Base-by-base conservation (phyloP, 1,284 basidiomycete genomes). In the Microbotryum violaceum region DNA sequence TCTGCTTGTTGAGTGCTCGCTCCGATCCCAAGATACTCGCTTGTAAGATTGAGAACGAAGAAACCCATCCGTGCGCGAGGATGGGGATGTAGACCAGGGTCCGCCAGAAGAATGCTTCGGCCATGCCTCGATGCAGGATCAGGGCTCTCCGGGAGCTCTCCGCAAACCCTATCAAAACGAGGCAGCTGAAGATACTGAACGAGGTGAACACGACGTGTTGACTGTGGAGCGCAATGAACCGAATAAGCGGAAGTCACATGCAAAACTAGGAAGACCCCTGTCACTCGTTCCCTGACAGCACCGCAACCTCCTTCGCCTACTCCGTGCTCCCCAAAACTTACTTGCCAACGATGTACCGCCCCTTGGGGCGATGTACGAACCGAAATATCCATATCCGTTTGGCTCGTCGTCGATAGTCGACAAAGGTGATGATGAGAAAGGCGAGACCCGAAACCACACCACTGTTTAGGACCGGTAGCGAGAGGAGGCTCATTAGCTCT, bases 321-420 rank as follows among this genome's bases (percentile, higher is more conserved):
- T 16, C 14, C 14, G 37, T 16, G 37, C 37, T 37, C 37, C 12
- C 14, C 12, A 12, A 5, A 4, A 54, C 62, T 5, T 25, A 62
- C 61, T 63, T 63, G 23, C 58, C 62, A 29, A 63, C 58, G 29
- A 63, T 50, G 50, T 56, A 63, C 2, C 57, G 48, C 8, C 62
- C 62, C 27, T 60, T 60, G 1, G 57, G 33, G 3, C 62, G 53
- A 2, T 20, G 47, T 1, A 63, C 62, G 46, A 63, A 50, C 3
- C 50, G 25, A 54, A 54, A 63, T 8, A 63, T 49, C 62, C 62
- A 63, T 25, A 56, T 45, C 1, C 31, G 21, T 46, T 56, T 56
- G 23, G 51, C 49, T 8, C 62, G 50, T 8, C 57, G 54, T 1
- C 54, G 57, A 46, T 63, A 60, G 6, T 63, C 62, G 20, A 56